These are phyloP conservation scores for Claviceps spartinae DNA, from an alignment of 2,329 filamentous ascomycete genomes.

Conservation along the genomic window DNA sequence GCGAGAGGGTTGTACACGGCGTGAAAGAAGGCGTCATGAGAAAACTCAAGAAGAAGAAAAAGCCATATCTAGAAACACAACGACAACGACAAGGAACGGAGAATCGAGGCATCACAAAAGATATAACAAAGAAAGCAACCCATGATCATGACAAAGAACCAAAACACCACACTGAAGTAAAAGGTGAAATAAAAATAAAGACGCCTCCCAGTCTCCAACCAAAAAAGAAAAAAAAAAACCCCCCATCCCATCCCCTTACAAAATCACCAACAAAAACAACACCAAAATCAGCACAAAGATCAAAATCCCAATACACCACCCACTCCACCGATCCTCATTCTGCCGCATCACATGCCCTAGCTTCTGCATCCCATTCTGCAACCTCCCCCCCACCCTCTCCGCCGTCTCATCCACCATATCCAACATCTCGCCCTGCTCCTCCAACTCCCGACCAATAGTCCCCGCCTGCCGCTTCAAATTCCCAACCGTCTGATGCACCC, in stretches of 20 bases:
- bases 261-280: conserved; percentile 59
- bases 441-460: conserved; percentile 90
- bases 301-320: conserved; percentile 80
- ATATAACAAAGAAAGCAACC: no score
- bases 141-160: no score
- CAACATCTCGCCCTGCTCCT: conserved; percentile 85
- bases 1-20: no score
- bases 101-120: no score
- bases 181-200: neutral
- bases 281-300: conserved; percentile 82
- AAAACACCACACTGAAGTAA: no score
- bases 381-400: conserved; percentile 73
- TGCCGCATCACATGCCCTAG: conserved; percentile 70
- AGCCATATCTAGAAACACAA: no score
- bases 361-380: conserved; percentile 78
- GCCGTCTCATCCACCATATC: conserved; percentile 73
- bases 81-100: no score
- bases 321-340: conserved; percentile 80
- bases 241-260: conserved; percentile 22
- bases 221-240: neutral
- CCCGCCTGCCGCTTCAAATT: conserved; percentile 82
- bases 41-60: no score
- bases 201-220: no score
- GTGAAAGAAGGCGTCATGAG: no score
- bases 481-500: conserved; percentile 84